Conservation (phyloP, 805 yeast species). For the Candida boidinii region DNA sequence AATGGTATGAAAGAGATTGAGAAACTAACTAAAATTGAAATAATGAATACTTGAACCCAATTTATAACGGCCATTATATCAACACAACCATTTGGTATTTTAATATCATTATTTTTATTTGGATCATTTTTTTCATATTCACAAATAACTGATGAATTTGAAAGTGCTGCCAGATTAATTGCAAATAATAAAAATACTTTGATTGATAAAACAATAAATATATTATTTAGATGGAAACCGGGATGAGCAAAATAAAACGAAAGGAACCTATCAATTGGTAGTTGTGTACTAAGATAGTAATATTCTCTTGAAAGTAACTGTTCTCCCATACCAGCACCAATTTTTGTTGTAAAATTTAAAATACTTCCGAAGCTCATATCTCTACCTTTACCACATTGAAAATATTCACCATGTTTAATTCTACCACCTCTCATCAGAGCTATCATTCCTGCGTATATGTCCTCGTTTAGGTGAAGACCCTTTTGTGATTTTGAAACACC, state of each 20-base stretch:
- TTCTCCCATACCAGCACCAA: conserved; percentile 90
- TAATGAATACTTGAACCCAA: conserved; percentile 67
- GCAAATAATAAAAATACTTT: conserved; percentile 51
- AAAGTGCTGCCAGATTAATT: conserved; percentile 54
- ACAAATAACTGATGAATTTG: conserved; percentile 55
- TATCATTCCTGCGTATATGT: conserved; percentile 81
- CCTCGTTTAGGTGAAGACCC: conserved; percentile 77
- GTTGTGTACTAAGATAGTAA: conserved; percentile 67
- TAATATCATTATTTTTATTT: conserved; percentile 51
- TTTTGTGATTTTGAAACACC: conserved; percentile 83
- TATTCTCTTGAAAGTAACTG: conserved; percentile 79
- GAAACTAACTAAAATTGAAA: conserved; percentile 69
- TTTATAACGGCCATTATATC: conserved; percentile 61
- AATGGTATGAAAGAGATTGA: conserved; percentile 68
- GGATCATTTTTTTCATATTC: conserved; percentile 50
- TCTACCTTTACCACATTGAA: conserved; percentile 83
- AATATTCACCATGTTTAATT: conserved; percentile 75
- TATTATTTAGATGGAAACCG: conserved; percentile 76
- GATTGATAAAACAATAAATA: conserved; percentile 62
- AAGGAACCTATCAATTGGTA: conserved; percentile 69
- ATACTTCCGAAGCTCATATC: conserved; percentile 81
- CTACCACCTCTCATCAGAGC: conserved; percentile 75
- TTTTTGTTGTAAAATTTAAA: conserved; percentile 72
- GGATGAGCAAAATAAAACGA: conserved; percentile 83
- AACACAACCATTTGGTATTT: conserved; percentile 61